These are phyloP conservation scores for Haematococcus lacustris DNA, from an alignment of 139 green algal species.

Conservation along the genomic window DNA sequence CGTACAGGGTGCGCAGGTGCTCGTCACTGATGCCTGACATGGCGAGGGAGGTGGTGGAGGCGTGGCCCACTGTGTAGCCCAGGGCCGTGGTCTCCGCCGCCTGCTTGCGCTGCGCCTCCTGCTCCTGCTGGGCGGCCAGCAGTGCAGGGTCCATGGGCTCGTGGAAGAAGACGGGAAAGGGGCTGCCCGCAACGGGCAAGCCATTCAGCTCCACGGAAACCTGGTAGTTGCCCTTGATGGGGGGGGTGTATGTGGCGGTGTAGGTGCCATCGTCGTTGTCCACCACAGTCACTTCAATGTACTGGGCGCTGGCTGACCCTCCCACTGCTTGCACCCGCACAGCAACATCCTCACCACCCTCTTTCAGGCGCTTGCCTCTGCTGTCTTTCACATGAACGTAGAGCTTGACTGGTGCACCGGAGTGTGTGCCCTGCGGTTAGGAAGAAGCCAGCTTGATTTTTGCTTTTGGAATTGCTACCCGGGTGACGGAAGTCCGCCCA, in stretches of 20 bases:
- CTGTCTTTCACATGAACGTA: constrained; percentile 27
- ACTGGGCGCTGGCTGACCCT: no score
- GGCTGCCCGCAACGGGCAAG: constrained; percentile 64
- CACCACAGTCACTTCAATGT: constrained; percentile 31
- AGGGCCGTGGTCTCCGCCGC: no score
- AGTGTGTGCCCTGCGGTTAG: constrained; percentile 10
- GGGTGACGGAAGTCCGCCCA: no score
- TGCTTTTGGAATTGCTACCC: no score
- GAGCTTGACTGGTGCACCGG: constrained; percentile 26
- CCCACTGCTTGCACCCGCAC: no score
- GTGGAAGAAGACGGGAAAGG: constrained; percentile 87
- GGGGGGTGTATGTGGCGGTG: constrained; percentile 66
- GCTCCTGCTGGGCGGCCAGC: neutral
- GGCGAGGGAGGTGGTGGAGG: no score
- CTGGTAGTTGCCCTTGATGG: constrained; percentile 69
- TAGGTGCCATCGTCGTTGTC: constrained; percentile 82
- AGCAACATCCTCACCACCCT: constrained; percentile 33
- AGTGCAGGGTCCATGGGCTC: constrained; percentile 30
- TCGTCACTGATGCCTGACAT: constrained; percentile 11
- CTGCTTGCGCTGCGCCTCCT: no score
- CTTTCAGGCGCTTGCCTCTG: constrained; percentile 12
- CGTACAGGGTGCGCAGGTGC: constrained; percentile 15
- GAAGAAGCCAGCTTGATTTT: no score
- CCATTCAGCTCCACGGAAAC: constrained; percentile 70
- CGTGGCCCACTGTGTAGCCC: no score